Conservation (phyloP, 2,329 filamentous ascomycete species). For the Cryoendolithus antarcticus region DNA sequence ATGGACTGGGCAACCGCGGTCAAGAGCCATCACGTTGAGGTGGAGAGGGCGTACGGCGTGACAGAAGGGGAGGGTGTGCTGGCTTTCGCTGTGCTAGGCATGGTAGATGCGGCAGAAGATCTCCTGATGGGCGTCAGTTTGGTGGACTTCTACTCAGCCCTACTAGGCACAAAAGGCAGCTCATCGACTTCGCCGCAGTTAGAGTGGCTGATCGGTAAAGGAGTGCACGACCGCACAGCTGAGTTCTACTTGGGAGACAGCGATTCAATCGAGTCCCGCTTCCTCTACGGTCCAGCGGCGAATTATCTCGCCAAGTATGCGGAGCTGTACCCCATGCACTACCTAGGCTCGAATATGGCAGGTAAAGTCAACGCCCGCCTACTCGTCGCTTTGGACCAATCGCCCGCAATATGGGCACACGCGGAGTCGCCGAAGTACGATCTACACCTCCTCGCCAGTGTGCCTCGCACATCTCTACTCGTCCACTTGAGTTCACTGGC, state of each 20-base stretch:
- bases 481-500: slow-evolving; percentile 21
- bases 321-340: slow-evolving; percentile 42
- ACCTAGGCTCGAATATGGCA: slow-evolving; percentile 35
- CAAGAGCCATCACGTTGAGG: slow-evolving; percentile 37
- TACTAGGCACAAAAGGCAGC: slow-evolving; percentile 31
- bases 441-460: slow-evolving; percentile 43
- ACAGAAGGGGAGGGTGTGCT: slow-evolving; percentile 32
- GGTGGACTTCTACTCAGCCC: slow-evolving; percentile 44
- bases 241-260: slow-evolving; percentile 35
- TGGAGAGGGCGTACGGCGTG: slow-evolving; percentile 33
- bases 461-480: slow-evolving; percentile 42
- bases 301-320: slow-evolving; percentile 47
- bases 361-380: slow-evolving; percentile 37
- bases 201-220: slow-evolving; percentile 40
- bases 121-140: slow-evolving; percentile 49
- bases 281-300: slow-evolving; percentile 43
- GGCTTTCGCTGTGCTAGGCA: slow-evolving; percentile 41
- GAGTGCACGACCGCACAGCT: slow-evolving; percentile 39
- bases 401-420: slow-evolving; percentile 39
- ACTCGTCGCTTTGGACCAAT: slow-evolving; percentile 31
- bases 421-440: slow-evolving; percentile 42
- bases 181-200: slow-evolving; percentile 22
- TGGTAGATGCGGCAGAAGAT: slow-evolving; percentile 45
- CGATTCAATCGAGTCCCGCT: slow-evolving; percentile 40
- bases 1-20: slow-evolving; percentile 45